Base-by-base conservation (phyloP, 106 monocot genomes). In the Dioscorea dumetorum region DNA sequence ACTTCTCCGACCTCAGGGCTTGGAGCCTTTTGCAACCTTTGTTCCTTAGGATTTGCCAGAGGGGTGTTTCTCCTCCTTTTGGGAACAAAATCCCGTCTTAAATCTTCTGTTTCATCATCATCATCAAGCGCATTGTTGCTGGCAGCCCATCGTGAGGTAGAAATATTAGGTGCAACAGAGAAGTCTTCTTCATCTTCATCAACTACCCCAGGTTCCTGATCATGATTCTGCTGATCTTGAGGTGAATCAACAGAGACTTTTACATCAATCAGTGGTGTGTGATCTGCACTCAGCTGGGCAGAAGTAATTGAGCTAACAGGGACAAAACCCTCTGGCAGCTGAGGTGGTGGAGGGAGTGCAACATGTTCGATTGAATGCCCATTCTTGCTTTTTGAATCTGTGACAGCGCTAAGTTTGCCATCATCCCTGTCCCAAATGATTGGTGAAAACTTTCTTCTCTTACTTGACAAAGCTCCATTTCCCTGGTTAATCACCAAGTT, bases 361-460 rank as follows among this genome's bases (percentile, higher is more conserved):
- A 41, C 50, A 17, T 31, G 54, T 33, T 33, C 28, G 18, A 64
- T 74, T 8, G 22, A 3, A 20, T 22, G 57, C 15, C 32, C 50
- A 24, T 69, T 69, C 67, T 49, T 69, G 21, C 0, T 48, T 28
- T 8, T 69, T 0, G 48, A 23, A 18, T 8, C 24, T 54, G 41
- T 22, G 67, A 49, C 35, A 50, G 5, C 23, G 11, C 62, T 24
- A 8, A 60, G 49, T 63, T 86, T 83, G 20, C 20, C 54, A 12
- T 72, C 76, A 68, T 81, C 83, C 56, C 63, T 52, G 49, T 84
- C 86, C 86, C 86, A 78, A 24, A 83, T 62, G 50, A 86, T 79
- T 8, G 83, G 81, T 4, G 83, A 90, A 49, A 84, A 87, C 56
- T 90, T 90, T 49, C 86, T 81, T 72, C 81, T 90, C 70, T 76